A percentile compares a stretch with the other conserved stretches of the same genome.
phyloP scores from a whole-genome alignment of 2,329 filamentous ascomycete genomes.

The Beauveria medogensis region DNA sequence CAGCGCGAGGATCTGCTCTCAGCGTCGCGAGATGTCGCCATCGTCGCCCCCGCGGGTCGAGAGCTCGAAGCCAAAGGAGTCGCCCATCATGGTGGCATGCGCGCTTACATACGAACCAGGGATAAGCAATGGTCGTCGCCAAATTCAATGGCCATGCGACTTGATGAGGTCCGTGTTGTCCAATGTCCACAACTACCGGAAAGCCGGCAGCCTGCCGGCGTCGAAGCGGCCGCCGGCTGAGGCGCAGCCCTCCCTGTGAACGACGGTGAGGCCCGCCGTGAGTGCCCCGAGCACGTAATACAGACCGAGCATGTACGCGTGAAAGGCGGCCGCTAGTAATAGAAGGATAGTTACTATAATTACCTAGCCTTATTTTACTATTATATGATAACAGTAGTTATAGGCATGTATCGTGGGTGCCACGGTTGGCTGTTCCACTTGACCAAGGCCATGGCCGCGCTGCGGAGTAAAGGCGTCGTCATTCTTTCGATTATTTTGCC shows the following conservation, averaged over 20 bases:
- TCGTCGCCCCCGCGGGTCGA: slow-evolving; percentile 36
- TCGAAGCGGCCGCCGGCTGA: slow-evolving; percentile 59
- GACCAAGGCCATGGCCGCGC: slow-evolving; percentile 48
- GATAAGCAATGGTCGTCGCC: slow-evolving; percentile 55
- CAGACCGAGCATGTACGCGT: slow-evolving; percentile 54
- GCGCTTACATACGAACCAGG: slow-evolving; percentile 53
- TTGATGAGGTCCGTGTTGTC: slow-evolving; percentile 57
- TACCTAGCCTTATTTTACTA: no score
- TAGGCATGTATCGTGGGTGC: slow-evolving; percentile 51
- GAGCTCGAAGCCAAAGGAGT: slow-evolving; percentile 57
- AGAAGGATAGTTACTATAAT: no score
- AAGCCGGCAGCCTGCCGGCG: slow-evolving; percentile 54
- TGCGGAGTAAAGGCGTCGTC: slow-evolving; percentile 41
- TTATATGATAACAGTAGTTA: no score
- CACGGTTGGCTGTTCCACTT: slow-evolving; percentile 62
- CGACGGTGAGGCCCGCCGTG: slow-evolving; percentile 49
- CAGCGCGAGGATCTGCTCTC: slow-evolving; percentile 46
- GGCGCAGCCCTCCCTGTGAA: slow-evolving; percentile 59
- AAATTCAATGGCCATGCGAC: slow-evolving; percentile 53
- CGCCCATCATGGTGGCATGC: slow-evolving; percentile 61
- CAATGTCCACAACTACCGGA: slow-evolving; percentile 57
- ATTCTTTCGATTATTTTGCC: slow-evolving; percentile 51
- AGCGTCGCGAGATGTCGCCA: slow-evolving; percentile 34
- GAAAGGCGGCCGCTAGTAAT: slow-evolving; percentile 39
- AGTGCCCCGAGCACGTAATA: slow-evolving; percentile 54